Percentiles rank a stretch among this genome's conserved stretches.
These are phyloP conservation scores for Kwoniella newhampshirensis DNA, from an alignment of 768 basidiomycete species.

Conservation along the genomic window DNA sequence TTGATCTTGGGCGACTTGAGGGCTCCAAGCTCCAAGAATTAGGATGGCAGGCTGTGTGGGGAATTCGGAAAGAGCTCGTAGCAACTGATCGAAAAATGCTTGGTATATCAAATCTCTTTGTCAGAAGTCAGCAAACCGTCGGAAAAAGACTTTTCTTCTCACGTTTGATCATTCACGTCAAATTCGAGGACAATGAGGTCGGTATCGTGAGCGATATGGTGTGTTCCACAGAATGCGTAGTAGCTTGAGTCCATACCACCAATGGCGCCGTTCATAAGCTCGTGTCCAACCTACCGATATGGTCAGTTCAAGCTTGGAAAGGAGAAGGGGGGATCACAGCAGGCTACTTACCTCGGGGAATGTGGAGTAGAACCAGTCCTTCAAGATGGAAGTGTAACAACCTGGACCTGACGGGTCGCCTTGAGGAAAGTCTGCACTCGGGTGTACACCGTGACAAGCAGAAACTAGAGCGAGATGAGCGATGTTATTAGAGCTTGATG, in stretches of 20 bases:
- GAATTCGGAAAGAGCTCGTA: conserved; percentile 47
- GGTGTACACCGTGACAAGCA: conserved; percentile 51
- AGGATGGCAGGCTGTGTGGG: conserved; percentile 44
- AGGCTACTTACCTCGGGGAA: conserved; percentile 41
- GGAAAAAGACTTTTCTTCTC: conserved; percentile 5
- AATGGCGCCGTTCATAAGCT: conserved; percentile 49
- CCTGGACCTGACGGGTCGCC: conserved; percentile 51
- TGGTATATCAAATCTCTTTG: conserved; percentile 37
- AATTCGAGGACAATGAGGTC: conserved; percentile 51
- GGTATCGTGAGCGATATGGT: conserved; percentile 46
- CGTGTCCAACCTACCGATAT: conserved; percentile 27
- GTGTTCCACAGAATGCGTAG: conserved; percentile 52
- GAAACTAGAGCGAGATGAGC: conserved; percentile 34
- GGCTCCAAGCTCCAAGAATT: conserved; percentile 49
- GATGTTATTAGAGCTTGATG: neutral
- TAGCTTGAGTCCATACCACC: conserved; percentile 53
- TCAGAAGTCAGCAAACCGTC: conserved; percentile 5
- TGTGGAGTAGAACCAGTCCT: conserved; percentile 39
- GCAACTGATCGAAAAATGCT: conserved; percentile 45
- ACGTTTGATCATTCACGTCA: conserved; percentile 52
- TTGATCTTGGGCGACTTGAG: conserved; percentile 45
- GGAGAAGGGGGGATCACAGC: neutral
- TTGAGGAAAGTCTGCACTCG: conserved; percentile 34
- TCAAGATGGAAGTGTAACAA: conserved; percentile 45
- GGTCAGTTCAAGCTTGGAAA: neutral